Base-by-base conservation (phyloP, 225 moss, liverwort and hornwort genomes). In the Pseudisothecium myosuroides region DNA sequence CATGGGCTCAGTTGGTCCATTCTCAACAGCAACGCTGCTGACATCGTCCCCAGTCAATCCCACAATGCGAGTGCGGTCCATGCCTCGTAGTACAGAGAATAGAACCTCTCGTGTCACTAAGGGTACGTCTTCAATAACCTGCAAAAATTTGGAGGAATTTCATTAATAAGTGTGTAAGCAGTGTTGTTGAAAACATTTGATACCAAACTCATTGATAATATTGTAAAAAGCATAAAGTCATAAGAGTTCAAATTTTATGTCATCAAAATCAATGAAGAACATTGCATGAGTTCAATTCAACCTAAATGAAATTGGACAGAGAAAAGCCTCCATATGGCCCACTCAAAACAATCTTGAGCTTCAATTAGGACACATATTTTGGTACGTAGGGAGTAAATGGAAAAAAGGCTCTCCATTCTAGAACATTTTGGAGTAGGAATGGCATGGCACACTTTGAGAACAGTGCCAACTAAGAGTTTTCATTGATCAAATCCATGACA, bases 31-130 rank as follows among this genome's bases (percentile, higher is more conserved):
- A 18, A 86, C 28, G 54, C 76, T 88, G 84, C 87, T 92, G 68
- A 54, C 23, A 14, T 92, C 89, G 18, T 97, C 97, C 65, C 91
- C 88, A 39, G 96, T 92, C 63, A 98, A 87, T 68, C 97, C 96
- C 76, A 95, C 24, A 47, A 98, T 91, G 84, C 98, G 92, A 56
- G 98, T 98, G 66, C 89, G 95, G 90, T 98, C 98, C 95, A 97
- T 97, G 69, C 96, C 94, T 83, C 92, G 94, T 26, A 98, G 71
- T 11, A 95, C 94, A 10, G 96, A 89, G 47, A 92, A 75, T 41
- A 97, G 92, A 55, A 82, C 87, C 52, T 91, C 91, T 86, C 90
- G 93, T 60, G 92, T 91, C 75, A 96, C 97, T 11, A 98, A 62
- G 55, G 87, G 95, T 49, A 97, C 92, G 17, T 86, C 91, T 54